Percentiles rank a stretch among this genome's conserved stretches.
These are phyloP conservation scores for Suillus alpinus DNA, from an alignment of 768 basidiomycete genomes.

Conservation along the genomic window DNA sequence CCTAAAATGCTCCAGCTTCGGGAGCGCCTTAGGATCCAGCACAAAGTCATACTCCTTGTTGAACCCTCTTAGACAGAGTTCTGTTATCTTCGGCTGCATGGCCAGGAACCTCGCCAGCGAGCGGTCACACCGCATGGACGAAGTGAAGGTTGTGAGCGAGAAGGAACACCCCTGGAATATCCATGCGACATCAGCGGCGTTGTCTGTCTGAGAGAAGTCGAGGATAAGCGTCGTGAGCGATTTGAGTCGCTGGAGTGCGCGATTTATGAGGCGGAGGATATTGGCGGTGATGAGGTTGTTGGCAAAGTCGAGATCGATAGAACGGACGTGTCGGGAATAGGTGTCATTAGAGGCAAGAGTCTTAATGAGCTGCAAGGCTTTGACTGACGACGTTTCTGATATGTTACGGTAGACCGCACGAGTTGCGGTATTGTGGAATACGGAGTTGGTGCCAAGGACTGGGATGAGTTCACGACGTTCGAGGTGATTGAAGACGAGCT, in stretches of 20 bases:
- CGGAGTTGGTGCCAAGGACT: conserved; percentile 21
- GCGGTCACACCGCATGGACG: conserved; percentile 52
- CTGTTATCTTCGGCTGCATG: conserved; percentile 43
- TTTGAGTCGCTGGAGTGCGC: conserved; percentile 38
- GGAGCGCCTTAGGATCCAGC: conserved; percentile 42
- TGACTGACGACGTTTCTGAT: conserved; percentile 26
- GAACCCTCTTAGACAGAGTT: conserved; percentile 56
- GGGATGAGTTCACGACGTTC: conserved; percentile 24
- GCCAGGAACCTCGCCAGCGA: conserved; percentile 51
- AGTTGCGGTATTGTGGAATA: conserved; percentile 27
- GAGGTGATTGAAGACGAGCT: conserved; percentile 28
- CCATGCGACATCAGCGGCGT: conserved; percentile 41
- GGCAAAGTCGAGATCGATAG: conserved; percentile 45
- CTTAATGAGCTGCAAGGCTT: conserved; percentile 37
- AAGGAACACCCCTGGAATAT: conserved; percentile 45
- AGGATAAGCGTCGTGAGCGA: conserved; percentile 43
- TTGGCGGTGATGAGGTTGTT: conserved; percentile 39
- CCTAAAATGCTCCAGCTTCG: conserved; percentile 47
- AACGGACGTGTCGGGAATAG: conserved; percentile 42
- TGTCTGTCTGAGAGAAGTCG: conserved; percentile 42
- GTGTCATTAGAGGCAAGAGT: conserved; percentile 36
- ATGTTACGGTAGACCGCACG: conserved; percentile 39
- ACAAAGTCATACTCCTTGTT: conserved; percentile 32
- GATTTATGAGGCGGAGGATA: conserved; percentile 48
- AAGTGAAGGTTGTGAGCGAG: conserved; percentile 46